These are phyloP conservation scores for Pythium phragmitis DNA, from an alignment of 352 stramenopile species.

Conservation along the genomic window DNA sequence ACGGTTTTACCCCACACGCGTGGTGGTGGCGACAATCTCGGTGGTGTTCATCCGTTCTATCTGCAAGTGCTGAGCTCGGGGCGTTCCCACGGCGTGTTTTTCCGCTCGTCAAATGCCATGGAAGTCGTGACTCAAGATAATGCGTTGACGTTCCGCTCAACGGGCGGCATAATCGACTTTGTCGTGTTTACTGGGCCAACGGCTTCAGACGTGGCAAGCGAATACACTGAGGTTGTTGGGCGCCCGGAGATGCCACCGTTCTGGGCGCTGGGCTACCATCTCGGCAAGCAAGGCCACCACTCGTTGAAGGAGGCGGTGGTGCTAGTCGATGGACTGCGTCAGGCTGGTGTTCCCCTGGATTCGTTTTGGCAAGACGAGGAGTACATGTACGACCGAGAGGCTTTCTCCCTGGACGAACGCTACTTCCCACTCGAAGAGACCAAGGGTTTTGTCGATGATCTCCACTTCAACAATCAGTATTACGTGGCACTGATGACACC, in stretches of 20 bases:
- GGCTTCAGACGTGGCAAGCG: constrained; percentile 48
- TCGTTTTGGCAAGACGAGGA: constrained; percentile 75
- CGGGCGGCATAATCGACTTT: constrained; percentile 80
- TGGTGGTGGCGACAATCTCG: constrained; percentile 68
- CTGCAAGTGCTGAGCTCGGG: constrained; percentile 48
- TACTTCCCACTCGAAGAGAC: constrained; percentile 48
- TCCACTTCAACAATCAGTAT: constrained; percentile 83
- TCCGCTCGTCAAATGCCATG: constrained; percentile 86
- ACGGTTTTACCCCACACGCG: constrained; percentile 21
- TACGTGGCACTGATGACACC: constrained; percentile 71
- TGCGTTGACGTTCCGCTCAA: constrained; percentile 75
- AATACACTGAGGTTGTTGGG: constrained; percentile 80
- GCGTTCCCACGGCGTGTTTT: constrained; percentile 67
- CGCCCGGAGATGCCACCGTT: constrained; percentile 77
- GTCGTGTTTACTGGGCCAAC: constrained; percentile 73
- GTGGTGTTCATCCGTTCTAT: constrained; percentile 82
- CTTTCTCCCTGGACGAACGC: constrained; percentile 64
- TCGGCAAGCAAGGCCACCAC: constrained; percentile 43
- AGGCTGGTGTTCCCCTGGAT: constrained; percentile 65
- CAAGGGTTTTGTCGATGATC: constrained; percentile 61
- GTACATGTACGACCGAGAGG: constrained; percentile 49
- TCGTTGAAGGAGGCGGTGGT: constrained; percentile 37
- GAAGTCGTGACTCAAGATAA: constrained; percentile 67
- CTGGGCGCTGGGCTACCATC: constrained; percentile 85
- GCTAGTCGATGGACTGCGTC: constrained; percentile 38